These are phyloP conservation scores for Lasiodiplodia sp. DNA, from an alignment of 2,329 filamentous ascomycete species.

Conservation along the genomic window DNA sequence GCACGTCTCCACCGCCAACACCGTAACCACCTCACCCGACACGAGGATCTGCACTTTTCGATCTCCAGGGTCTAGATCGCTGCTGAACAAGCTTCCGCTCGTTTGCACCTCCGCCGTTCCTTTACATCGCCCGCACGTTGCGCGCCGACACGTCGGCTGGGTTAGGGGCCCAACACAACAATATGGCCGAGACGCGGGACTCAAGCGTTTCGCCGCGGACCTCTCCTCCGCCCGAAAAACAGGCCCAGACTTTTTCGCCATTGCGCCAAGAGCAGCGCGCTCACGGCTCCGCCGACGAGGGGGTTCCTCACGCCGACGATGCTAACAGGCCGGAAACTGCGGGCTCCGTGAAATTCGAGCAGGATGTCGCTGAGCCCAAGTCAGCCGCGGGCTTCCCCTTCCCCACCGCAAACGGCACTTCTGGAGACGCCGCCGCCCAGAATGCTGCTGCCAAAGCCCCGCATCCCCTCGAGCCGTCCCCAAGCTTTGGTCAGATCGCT, in stretches of 20 bases:
- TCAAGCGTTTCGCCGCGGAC: slow-evolving; percentile 39
- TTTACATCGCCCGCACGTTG: neutral
- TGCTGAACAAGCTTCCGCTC: slow-evolving; percentile 1
- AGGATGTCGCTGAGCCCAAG: slow-evolving; percentile 14
- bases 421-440: neutral
- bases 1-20: slow-evolving; percentile 20
- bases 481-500: slow-evolving; percentile 24
- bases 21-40: slow-evolving; percentile 13
- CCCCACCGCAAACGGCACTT: slow-evolving; percentile 15
- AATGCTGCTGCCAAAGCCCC: neutral
- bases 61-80: slow-evolving; percentile 10
- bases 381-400: slow-evolving; percentile 22
- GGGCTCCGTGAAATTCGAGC: slow-evolving; percentile 21
- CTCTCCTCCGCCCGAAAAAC: slow-evolving; percentile 33
- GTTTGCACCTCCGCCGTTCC: slow-evolving; percentile 13
- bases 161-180: slow-evolving; percentile 23
- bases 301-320: neutral
- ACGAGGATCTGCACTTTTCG: slow-evolving; percentile 21
- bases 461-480: slow-evolving; percentile 24
- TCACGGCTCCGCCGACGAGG: slow-evolving; percentile 28
- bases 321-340: neutral
- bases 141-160: neutral
- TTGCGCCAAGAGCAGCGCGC: slow-evolving; percentile 38
- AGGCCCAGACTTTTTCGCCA: slow-evolving; percentile 37
- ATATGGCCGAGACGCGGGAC: slow-evolving; percentile 41